Percentiles rank a stretch among this genome's conserved stretches.
Evolutionary conservation across 164 flowering plant genomes (phyloP).

Genomic region (Echeveria elegans): DNA sequence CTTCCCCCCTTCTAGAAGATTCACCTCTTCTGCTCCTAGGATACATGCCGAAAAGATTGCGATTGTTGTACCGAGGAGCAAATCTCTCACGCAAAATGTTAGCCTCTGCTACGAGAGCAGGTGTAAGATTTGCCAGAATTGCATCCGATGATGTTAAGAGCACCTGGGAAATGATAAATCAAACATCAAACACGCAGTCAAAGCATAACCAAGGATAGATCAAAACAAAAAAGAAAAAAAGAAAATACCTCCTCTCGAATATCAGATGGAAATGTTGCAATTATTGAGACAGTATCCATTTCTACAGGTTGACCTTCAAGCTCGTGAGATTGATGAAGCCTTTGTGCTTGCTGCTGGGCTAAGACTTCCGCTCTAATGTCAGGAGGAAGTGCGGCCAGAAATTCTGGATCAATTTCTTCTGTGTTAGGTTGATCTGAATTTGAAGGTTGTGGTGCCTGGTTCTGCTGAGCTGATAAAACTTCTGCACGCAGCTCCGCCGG

Average conservation of each 20-base stretch:
- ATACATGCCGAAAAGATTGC: constrained; percentile 84
- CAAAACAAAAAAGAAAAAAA: background rate
- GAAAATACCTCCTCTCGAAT: constrained; percentile 84
- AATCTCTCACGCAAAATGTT: constrained; percentile 92
- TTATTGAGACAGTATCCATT: constrained; percentile 97
- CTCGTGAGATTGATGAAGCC: constrained; percentile 83
- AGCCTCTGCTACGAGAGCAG: constrained; percentile 98
- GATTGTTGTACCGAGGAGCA: constrained; percentile 80
- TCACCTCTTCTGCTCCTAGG: constrained; percentile 86
- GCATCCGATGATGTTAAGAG: constrained; percentile 94
- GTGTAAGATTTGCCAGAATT: constrained; percentile 84
- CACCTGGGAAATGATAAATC: constrained; percentile 40
- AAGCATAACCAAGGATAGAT: background rate
- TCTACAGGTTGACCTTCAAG: constrained; percentile 98
- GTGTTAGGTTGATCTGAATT: constrained; percentile 53
- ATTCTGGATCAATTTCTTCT: constrained; percentile 96
- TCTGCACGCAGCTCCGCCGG: constrained; percentile 97
- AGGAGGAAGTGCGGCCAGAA: constrained; percentile 96
- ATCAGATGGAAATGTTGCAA: constrained; percentile 96
- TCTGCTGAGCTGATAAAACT: constrained; percentile 85
- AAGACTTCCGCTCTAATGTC: constrained; percentile 96
- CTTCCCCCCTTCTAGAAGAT: constrained; percentile 74
- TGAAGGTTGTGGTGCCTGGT: constrained; percentile 68
- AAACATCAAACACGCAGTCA: background rate
- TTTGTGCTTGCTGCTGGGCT: constrained; percentile 94